A percentile compares a stretch with the other conserved stretches of the same genome.
These are phyloP conservation scores for Cantharellus anzutake DNA, from an alignment of 768 basidiomycete genomes.

Conservation along the genomic window DNA sequence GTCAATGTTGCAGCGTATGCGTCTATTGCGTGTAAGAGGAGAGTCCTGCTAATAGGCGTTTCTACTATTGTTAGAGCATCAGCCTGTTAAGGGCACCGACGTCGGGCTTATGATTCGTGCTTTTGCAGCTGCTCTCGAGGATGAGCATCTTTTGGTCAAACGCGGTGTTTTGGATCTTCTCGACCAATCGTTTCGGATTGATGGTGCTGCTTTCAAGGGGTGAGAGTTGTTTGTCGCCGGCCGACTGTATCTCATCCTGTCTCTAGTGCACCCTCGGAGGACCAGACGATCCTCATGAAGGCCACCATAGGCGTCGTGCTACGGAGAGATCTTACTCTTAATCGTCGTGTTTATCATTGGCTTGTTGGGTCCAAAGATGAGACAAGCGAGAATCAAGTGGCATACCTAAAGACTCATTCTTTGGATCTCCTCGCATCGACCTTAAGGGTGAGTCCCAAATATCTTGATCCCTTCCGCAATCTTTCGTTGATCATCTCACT, in stretches of 20 bases:
- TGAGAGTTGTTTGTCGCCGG: not conserved
- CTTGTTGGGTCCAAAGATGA: constrained; percentile 62
- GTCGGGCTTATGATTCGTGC: constrained; percentile 90
- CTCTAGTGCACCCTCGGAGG: constrained; percentile 33
- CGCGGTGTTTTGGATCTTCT: constrained; percentile 73
- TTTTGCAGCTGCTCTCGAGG: constrained; percentile 78
- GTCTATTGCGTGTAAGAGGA: too few species aligned
- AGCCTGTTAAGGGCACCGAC: constrained; percentile 43
- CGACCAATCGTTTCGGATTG: constrained; percentile 50
- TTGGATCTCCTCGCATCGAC: constrained; percentile 54
- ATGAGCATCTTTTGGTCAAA: constrained; percentile 81
- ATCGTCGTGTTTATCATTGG: constrained; percentile 87
- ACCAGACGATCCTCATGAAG: constrained; percentile 68
- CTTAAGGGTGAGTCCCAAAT: constrained; percentile 31
- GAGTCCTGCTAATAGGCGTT: too few species aligned
- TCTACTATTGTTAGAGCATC: too few species aligned
- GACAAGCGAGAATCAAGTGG: constrained; percentile 50
- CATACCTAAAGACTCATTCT: constrained; percentile 46
- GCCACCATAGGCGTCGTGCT: constrained; percentile 79
- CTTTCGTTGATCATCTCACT: not conserved
- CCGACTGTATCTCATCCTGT: not conserved
- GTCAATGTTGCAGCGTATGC: constrained; percentile 27
- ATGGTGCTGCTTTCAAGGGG: constrained; percentile 52
- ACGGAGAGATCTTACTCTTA: constrained; percentile 79
- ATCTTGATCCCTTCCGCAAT: not conserved